phyloP scores from a whole-genome alignment of 78 protist genomes.

The Andalucia godoyi region DNA sequence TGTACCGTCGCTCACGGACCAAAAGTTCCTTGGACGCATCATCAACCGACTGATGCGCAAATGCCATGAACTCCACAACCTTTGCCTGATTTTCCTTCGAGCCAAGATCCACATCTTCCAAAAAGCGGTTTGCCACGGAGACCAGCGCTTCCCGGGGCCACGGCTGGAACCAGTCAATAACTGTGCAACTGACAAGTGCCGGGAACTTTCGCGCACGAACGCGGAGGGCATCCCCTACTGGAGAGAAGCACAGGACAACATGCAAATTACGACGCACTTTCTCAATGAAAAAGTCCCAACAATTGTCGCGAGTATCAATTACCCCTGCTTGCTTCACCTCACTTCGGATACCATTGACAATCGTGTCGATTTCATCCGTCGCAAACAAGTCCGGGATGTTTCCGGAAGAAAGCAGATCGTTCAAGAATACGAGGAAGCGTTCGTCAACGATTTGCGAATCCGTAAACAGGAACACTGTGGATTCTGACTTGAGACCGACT shows the following conservation, averaged over 20 bases:
- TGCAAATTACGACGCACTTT: conserved; percentile 46
- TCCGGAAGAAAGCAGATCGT: conserved; percentile 62
- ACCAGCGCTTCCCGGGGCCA: conserved; percentile 74
- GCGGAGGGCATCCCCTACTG: conserved; percentile 51
- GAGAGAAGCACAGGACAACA: conserved; percentile 56
- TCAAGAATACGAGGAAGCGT: conserved; percentile 49
- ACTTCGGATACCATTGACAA: conserved; percentile 9
- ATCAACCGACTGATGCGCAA: conserved; percentile 38
- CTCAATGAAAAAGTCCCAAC: conserved; percentile 47
- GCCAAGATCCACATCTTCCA: conserved; percentile 17
- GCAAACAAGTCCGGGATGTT: conserved; percentile 54
- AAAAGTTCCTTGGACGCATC: conserved; percentile 1
- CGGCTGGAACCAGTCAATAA: conserved; percentile 72
- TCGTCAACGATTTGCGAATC: conserved; percentile 59
- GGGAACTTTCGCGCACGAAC: conserved; percentile 64
- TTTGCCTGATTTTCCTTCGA: not conserved
- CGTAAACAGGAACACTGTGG: conserved; percentile 36
- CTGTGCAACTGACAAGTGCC: conserved; percentile 34
- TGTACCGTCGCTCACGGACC: conserved; percentile 31
- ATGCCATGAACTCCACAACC: conserved; percentile 56
- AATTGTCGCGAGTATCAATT: conserved; percentile 34
- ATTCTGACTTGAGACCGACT: conserved; percentile 27
- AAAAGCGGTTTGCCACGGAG: conserved; percentile 50
- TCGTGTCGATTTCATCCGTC: conserved; percentile 42
- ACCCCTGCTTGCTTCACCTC: conserved; percentile 50